Base-by-base conservation (phyloP, 2,329 filamentous ascomycete species). In the Zymoseptoria crescenta region DNA sequence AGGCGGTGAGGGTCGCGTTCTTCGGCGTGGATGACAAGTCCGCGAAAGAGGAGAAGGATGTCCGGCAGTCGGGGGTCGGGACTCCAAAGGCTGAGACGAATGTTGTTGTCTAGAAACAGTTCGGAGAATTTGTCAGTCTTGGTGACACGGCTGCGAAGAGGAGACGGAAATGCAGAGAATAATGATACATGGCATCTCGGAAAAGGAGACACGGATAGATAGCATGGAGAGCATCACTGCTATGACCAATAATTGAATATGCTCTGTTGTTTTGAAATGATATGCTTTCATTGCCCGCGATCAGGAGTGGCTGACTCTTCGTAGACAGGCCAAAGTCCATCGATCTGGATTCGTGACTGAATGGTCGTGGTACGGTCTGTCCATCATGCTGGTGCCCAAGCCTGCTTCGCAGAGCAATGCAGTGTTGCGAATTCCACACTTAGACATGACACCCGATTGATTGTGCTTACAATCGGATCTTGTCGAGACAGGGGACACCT, bases 1-100 rank as follows among this genome's bases (percentile, higher is more conserved):
- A 64, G 56, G 59, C 57, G 28, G 58, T 61, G 52, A 58, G 59
- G 55, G 55, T 64, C 58, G 35, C 64, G 16, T 55, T 66, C 21
- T 53, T 49, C 24, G 55, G 41, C 8, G 29, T n/a, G n/a, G 56
- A 56, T 29, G 51, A n/a, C 29, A 52, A 30, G 13, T 52, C 56
- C 50, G 56, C 49, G 54, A 53, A 52, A 20, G 29, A 50, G 27
- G 28, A 19, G 56, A 49, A 48, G 20, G 28, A 35, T 3, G 35
- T 57, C 10, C 29, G 52, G 1, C 29, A 27, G n/a, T 28, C 30
- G 30, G 56, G 54, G 50, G 52, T 54, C 16, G 52, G 27, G 24
- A 29, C 30, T 55, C 51, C 48, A 4, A 52, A 50, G 49, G 56
- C 50, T 45, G 35, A 50, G 3, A 52, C 20, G 20, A 24, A 52